Percentiles rank a stretch among this genome's conserved stretches.
These are phyloP conservation scores for Saccharomycopsis olivae DNA, from an alignment of 805 yeast species.

Conservation along the genomic window DNA sequence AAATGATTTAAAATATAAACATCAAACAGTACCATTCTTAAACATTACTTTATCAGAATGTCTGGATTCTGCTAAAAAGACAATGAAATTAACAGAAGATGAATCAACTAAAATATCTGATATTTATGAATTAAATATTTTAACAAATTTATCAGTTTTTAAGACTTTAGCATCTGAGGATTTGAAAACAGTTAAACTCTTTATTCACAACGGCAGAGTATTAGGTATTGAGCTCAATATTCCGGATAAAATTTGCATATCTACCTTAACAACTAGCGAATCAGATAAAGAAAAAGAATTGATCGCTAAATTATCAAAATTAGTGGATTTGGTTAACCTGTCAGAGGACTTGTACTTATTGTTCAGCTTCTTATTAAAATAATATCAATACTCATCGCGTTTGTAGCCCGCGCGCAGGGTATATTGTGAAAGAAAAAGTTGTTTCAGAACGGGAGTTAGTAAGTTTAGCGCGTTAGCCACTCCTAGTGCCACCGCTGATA, in stretches of 20 bases:
- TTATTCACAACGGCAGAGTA: constrained; percentile 11
- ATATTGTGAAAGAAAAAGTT: too few relatives aligned
- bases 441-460: too few relatives aligned
- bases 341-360: constrained; percentile 14
- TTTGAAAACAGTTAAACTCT: constrained; percentile 5
- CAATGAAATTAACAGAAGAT: background rate
- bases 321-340: constrained; percentile 3
- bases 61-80: background rate
- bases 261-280: too few relatives aligned
- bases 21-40: background rate
- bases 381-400: too few relatives aligned
- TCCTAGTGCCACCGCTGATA: too few relatives aligned
- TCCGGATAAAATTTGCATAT: constrained; percentile 6
- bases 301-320: constrained; percentile 3
- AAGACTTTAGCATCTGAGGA: constrained; percentile 1
- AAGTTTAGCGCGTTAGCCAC: too few relatives aligned
- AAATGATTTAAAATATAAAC: background rate
- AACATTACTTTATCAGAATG: too few relatives aligned
- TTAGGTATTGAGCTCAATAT: constrained; percentile 7
- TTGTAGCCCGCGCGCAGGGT: too few relatives aligned
- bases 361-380: constrained; percentile 1
- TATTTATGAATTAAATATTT: constrained; percentile 7
- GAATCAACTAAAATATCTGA: background rate
- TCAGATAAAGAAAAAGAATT: too few relatives aligned
- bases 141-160: constrained; percentile 3